phyloP scores from a whole-genome alignment of 352 stramenopile genomes.

The Globisporangium cederbergense region DNA sequence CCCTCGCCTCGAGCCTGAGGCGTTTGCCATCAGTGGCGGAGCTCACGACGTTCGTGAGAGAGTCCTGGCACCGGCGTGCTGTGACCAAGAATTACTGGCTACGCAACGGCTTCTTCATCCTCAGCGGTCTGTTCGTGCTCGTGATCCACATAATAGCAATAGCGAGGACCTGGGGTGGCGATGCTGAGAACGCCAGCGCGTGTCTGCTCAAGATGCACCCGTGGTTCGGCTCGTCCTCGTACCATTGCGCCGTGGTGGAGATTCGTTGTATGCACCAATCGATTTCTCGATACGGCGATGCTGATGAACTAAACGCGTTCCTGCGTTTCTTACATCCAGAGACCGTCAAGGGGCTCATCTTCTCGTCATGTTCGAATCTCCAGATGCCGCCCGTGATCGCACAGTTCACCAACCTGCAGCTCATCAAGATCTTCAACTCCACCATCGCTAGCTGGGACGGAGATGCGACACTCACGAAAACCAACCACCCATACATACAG shows the following conservation, averaged over 20 bases:
- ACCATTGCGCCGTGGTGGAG: slow-evolving; percentile 6
- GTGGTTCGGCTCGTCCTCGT: not conserved
- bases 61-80: not conserved
- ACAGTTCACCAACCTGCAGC: slow-evolving; percentile 24
- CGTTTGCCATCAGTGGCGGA: not conserved
- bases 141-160: not conserved
- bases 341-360: slow-evolving; percentile 22
- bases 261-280: not conserved
- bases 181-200: too few species aligned
- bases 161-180: not conserved
- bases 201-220: not conserved
- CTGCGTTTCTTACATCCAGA: slow-evolving; percentile 20
- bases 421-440: slow-evolving; percentile 43
- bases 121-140: not conserved
- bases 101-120: not conserved
- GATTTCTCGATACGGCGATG: not conserved
- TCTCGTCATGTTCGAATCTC: slow-evolving; percentile 31
- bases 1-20: not conserved
- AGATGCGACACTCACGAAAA: slow-evolving; percentile 21
- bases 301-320: slow-evolving; percentile 13
- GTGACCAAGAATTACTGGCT: not conserved
- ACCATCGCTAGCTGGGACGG: slow-evolving; percentile 27
- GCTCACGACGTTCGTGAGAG: not conserved
- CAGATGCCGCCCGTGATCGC: slow-evolving; percentile 24
- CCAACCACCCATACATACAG: slow-evolving; percentile 20